A percentile compares a stretch with the other conserved stretches of the same genome.
phyloP scores from a whole-genome alignment of 2,329 filamentous ascomycete species.

The Botryotinia calthae region DNA sequence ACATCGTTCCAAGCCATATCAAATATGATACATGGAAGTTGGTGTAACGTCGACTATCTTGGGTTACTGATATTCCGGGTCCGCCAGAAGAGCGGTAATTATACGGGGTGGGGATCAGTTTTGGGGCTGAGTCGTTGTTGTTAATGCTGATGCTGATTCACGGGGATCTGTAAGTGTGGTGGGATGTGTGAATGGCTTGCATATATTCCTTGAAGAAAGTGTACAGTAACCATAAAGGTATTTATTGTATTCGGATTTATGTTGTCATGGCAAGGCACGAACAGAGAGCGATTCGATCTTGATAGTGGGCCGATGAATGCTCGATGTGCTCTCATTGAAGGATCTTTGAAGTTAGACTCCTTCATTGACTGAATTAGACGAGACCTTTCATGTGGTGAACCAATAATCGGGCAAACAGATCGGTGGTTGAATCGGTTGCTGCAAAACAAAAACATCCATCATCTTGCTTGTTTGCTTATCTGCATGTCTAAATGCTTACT shows the following conservation, averaged over 20 bases:
- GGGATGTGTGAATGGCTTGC: slow-evolving; percentile 11
- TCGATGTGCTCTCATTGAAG: neutral
- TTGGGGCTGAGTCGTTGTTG: slow-evolving; percentile 19
- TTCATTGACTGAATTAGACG: slow-evolving; percentile 3
- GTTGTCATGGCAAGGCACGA: neutral
- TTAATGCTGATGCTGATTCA: slow-evolving; percentile 6
- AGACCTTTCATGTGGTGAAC: neutral
- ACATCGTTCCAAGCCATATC: slow-evolving; percentile 2
- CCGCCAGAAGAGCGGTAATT: slow-evolving; percentile 6
- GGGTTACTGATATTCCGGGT: neutral
- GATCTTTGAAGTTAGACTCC: neutral
- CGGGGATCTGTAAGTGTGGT: slow-evolving; percentile 10
- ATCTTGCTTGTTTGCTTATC: neutral
- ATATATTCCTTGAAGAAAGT: neutral
- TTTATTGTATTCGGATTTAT: neutral
- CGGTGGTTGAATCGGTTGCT: neutral
- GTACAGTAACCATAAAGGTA: neutral
- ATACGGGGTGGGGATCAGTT: neutral
- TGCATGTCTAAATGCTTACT: neutral
- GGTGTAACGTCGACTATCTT: slow-evolving; percentile 3
- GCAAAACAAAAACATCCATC: neutral
- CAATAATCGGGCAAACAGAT: neutral
- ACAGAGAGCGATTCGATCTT: neutral
- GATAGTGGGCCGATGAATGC: neutral
- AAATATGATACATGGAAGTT: slow-evolving; percentile 12